Evolutionary conservation across 352 stramenopile species (phyloP).

Genomic region (Hyaloperonospora arabidopsidis): DNA sequence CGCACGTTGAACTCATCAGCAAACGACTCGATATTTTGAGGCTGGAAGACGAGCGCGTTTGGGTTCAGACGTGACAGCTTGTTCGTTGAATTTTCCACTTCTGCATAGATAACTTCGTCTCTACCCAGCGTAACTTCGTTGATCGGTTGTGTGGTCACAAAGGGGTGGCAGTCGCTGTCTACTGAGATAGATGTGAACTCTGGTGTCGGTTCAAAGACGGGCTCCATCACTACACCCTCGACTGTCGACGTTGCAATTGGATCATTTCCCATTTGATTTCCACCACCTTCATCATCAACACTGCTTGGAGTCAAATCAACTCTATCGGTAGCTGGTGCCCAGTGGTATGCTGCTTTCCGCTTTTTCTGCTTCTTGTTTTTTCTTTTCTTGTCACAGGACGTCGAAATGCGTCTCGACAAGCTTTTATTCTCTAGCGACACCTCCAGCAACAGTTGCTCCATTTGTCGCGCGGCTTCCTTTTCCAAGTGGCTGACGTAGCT

Average conservation of each 20-base stretch:
- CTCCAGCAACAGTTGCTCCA: slow-evolving; percentile 66
- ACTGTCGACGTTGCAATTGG: neutral
- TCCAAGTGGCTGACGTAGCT: slow-evolving; percentile 68
- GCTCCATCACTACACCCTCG: slow-evolving; percentile 7
- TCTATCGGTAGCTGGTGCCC: neutral
- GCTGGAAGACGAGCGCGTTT: slow-evolving; percentile 50
- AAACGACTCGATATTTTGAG: slow-evolving; percentile 11
- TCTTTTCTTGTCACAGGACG: slow-evolving; percentile 28
- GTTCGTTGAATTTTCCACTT: slow-evolving; percentile 9
- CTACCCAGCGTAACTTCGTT: slow-evolving; percentile 12
- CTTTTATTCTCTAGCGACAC: slow-evolving; percentile 32
- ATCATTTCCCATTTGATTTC: neutral
- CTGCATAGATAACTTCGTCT: neutral
- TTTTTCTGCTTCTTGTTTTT: slow-evolving; percentile 39
- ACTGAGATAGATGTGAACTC: slow-evolving; percentile 1
- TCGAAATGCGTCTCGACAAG: slow-evolving; percentile 1
- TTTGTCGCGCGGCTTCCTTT: slow-evolving; percentile 57
- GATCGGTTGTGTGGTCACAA: slow-evolving; percentile 10
- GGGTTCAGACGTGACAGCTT: slow-evolving; percentile 40
- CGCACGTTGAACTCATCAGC: slow-evolving; percentile 2
- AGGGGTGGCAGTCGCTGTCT: slow-evolving; percentile 10
- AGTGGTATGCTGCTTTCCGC: slow-evolving; percentile 14
- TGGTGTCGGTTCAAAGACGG: slow-evolving; percentile 14
- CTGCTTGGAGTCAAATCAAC: neutral
- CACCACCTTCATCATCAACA: neutral